Percentiles rank a stretch among this genome's conserved stretches.
Evolutionary conservation across 306 rosid genomes (phyloP).

Genomic region (Quercus rubra): DNA sequence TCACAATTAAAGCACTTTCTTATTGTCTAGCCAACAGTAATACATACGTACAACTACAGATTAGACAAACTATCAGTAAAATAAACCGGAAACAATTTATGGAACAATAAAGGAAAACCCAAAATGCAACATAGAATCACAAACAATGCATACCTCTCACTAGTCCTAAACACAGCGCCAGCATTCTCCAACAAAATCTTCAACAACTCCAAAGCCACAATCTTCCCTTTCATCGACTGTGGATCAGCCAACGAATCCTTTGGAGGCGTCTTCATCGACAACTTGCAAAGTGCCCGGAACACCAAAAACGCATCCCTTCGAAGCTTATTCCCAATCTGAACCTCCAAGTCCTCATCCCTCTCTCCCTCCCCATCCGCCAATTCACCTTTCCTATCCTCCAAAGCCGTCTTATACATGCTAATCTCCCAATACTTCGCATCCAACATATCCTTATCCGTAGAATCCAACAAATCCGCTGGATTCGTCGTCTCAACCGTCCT

Average conservation of each 20-base stretch:
- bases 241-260: constrained; percentile 91
- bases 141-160: constrained; percentile 67
- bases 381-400: constrained; percentile 95
- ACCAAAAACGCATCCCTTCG: constrained; percentile 94
- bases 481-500: constrained; percentile 91
- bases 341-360: constrained; percentile 97
- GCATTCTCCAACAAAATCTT: constrained; percentile 98
- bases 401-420: constrained; percentile 97
- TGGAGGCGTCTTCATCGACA: constrained; percentile 94
- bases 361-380: constrained; percentile 86
- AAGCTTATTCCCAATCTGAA: constrained; percentile 96
- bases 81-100: too few species aligned
- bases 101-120: not conserved
- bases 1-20: not conserved
- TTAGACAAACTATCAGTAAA: too few species aligned
- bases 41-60: not conserved
- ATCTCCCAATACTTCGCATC: constrained; percentile 99
- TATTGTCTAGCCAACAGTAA: constrained; percentile 11
- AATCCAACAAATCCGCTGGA: constrained; percentile 94
- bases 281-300: constrained; percentile 93
- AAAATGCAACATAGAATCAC: not conserved
- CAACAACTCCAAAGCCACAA: constrained; percentile 89
- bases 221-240: constrained; percentile 92
- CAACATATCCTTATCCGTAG: constrained; percentile 98
- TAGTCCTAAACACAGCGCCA: constrained; percentile 97